These are phyloP conservation scores for Akanthomyces muscarius DNA, from an alignment of 2,329 filamentous ascomycete species.

Conservation along the genomic window DNA sequence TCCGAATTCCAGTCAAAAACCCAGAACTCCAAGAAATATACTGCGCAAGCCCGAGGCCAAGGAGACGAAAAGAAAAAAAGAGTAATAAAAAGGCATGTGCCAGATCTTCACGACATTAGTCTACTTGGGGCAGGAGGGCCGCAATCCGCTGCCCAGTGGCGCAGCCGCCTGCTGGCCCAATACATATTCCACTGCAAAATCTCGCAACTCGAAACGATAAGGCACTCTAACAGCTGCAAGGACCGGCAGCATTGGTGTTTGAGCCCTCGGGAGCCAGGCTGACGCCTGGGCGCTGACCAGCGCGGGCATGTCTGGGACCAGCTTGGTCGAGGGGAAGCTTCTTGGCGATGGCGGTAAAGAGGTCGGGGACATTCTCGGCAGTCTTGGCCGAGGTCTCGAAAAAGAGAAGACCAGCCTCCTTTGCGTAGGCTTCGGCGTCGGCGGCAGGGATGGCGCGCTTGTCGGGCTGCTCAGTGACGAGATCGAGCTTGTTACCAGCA, in stretches of 20 bases:
- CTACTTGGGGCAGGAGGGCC: constrained; percentile 2
- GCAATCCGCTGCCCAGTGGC: background rate
- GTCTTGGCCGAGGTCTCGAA: constrained; percentile 99
- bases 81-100: background rate
- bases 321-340: constrained; percentile 95
- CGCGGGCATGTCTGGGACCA: constrained; percentile 80
- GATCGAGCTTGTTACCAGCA: constrained; percentile 94
- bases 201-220: background rate
- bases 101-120: constrained; percentile 14
- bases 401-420: constrained; percentile 89
- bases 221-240: constrained; percentile 50
- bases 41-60: constrained; percentile 27
- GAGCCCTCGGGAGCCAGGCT: constrained; percentile 53
- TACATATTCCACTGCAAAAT: background rate
- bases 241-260: constrained; percentile 53
- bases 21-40: constrained; percentile 41
- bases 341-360: constrained; percentile 97
- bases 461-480: constrained; percentile 90
- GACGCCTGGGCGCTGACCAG: constrained; percentile 56
- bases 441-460: constrained; percentile 87
- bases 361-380: constrained; percentile 87
- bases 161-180: constrained; percentile 5
- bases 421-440: constrained; percentile 92
- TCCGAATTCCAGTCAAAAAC: constrained; percentile 35
- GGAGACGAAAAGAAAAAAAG: constrained; percentile 18